Percentiles rank a stretch among this genome's conserved stretches.
These are phyloP conservation scores for Amylocystis lapponica DNA, from an alignment of 768 basidiomycete species.

Conservation along the genomic window DNA sequence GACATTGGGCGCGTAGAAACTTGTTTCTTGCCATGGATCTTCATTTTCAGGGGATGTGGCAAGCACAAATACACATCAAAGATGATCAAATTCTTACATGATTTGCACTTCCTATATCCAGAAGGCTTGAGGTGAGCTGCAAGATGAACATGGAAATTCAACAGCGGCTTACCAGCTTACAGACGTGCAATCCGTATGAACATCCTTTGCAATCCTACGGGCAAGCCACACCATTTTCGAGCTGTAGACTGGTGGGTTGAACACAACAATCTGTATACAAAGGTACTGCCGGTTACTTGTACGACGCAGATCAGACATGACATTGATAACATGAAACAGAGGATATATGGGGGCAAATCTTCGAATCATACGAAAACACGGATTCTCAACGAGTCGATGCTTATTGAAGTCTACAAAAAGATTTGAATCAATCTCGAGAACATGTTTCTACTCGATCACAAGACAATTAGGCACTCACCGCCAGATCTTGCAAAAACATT, in stretches of 20 bases:
- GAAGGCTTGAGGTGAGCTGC: slow-evolving; percentile 4
- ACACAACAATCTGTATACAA: slow-evolving; percentile 38
- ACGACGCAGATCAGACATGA: too few species aligned
- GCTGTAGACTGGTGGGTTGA: slow-evolving; percentile 38
- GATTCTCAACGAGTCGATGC: slow-evolving; percentile 32
- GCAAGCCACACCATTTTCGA: slow-evolving; percentile 23
- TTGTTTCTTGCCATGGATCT: slow-evolving; percentile 22
- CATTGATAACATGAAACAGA: not conserved
- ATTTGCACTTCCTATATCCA: slow-evolving; percentile 20
- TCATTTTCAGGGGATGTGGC: slow-evolving; percentile 22
- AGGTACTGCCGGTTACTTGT: too few species aligned
- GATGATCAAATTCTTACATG: slow-evolving; percentile 17
- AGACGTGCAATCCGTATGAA: slow-evolving; percentile 19
- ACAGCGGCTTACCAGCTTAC: not conserved
- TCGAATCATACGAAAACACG: slow-evolving; percentile 28
- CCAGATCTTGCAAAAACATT: too few species aligned
- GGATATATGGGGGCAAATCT: slow-evolving; percentile 27
- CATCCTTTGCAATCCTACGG: slow-evolving; percentile 31
- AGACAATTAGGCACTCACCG: too few species aligned
- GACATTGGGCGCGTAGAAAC: slow-evolving; percentile 30
- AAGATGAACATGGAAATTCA: not conserved
- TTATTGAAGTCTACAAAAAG: too few species aligned
- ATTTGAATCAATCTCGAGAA: too few species aligned
- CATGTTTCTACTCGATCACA: too few species aligned
- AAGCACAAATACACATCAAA: slow-evolving; percentile 27